Evolutionary conservation across 2,329 filamentous ascomycete species (phyloP).

Genomic region (Gnomoniopsis smithogilvyi): DNA sequence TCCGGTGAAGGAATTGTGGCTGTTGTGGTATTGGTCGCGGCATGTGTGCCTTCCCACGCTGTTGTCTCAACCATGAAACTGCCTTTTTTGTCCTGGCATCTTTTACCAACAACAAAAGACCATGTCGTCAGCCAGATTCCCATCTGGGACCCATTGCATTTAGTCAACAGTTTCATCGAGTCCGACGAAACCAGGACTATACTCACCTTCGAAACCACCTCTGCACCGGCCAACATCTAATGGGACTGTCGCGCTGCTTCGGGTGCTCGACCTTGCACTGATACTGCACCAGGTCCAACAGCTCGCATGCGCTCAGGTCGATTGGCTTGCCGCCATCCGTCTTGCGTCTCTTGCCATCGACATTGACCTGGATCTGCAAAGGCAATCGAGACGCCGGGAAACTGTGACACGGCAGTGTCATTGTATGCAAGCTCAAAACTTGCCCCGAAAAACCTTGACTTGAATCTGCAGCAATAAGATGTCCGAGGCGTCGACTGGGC

Average conservation of each 20-base stretch:
- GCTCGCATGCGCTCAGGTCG: constrained; percentile 52
- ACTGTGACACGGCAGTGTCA: constrained; percentile 56
- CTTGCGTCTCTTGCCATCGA: constrained; percentile 52
- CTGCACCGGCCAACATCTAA: constrained; percentile 55
- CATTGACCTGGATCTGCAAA: constrained; percentile 44
- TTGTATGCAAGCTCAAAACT: constrained; percentile 25
- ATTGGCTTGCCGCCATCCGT: constrained; percentile 36
- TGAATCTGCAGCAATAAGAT: constrained; percentile 20
- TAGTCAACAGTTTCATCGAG: not conserved
- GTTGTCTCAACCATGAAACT: constrained; percentile 62
- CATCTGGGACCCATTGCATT: not conserved
- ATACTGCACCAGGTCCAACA: constrained; percentile 59
- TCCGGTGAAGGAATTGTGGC: constrained; percentile 22
- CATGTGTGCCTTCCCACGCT: constrained; percentile 48
- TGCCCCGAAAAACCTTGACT: not conserved
- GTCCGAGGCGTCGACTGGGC: constrained; percentile 41
- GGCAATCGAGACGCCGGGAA: constrained; percentile 53
- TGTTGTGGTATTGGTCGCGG: constrained; percentile 23
- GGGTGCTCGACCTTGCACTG: constrained; percentile 53
- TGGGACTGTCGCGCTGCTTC: constrained; percentile 40
- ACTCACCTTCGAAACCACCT: constrained; percentile 59
- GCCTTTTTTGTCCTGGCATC: constrained; percentile 56
- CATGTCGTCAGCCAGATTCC: not conserved
- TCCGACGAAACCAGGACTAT: not conserved
- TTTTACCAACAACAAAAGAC: constrained; percentile 26